Percentiles rank a stretch among this genome's conserved stretches.
phyloP scores from a whole-genome alignment of 73 alveolate genomes.

The Stentor coeruleus region DNA sequence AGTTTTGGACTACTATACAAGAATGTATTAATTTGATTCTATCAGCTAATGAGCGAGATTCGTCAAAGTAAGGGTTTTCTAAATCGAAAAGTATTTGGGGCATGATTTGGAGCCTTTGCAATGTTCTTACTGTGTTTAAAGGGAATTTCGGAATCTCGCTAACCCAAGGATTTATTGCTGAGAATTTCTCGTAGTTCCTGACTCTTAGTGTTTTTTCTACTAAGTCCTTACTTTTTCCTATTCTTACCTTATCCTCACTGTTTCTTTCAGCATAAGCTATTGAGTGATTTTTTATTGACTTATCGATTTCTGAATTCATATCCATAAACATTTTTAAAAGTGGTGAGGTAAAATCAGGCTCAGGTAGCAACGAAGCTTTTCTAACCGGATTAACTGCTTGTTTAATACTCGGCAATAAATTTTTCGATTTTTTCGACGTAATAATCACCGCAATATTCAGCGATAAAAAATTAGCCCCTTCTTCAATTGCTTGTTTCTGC shows the following conservation, averaged over 20 bases:
- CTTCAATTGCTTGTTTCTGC: constrained; percentile 6
- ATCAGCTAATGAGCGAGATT: background rate
- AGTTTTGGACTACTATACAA: background rate
- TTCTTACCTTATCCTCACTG: background rate
- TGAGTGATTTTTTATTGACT: background rate
- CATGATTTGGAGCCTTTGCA: background rate
- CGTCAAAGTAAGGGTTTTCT: background rate
- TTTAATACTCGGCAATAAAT: background rate
- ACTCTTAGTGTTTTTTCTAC: background rate
- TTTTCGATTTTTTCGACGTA: background rate
- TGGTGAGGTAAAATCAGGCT: background rate
- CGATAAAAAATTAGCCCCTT: background rate
- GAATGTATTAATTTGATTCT: background rate
- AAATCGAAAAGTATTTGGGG: background rate
- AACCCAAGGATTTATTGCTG: background rate
- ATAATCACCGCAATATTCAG: constrained; percentile 9
- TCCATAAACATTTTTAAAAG: background rate
- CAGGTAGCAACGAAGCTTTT: background rate
- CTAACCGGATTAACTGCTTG: background rate
- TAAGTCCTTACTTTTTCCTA: background rate
- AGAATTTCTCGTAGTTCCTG: background rate
- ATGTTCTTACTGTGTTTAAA: background rate
- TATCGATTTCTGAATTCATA: background rate
- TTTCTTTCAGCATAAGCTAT: background rate
- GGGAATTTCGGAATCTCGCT: background rate